Evolutionary conservation across 2,329 filamentous ascomycete genomes (phyloP), one percentile per base, ranked within the genome.

Genomic region (Fusarium austroafricanum): DNA sequence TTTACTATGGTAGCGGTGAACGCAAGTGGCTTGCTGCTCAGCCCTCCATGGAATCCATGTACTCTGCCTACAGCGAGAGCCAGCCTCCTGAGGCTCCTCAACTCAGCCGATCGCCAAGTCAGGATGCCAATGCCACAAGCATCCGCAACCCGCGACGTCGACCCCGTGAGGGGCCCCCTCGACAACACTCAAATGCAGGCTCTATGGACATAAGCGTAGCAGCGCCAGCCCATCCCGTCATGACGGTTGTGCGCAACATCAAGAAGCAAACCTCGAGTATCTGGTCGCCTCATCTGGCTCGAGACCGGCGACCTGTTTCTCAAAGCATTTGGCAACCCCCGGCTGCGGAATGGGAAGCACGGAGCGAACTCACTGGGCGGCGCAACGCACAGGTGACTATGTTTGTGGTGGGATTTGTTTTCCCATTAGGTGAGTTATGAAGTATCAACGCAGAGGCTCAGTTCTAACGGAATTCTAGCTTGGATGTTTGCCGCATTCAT

Each of bases 401-500:
- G 47, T 96, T 96, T 79, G 87, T 89, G 55, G 40, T 90, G 45
- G 93, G 93, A 23, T 96, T 96, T 74, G 81, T 95, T 45, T 88
- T 93, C 73, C 93, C 92, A 8, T 84, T 93, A 63, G 83, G 89
- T 91, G 80, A 79, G 87, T 78, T 33, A 12, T 15, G 46, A 8
- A 3, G 17, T n/a, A 21, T 8, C 8, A 20, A 7, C 7, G 6
- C 20, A 18, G 26, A 54, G n/a, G 11, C 14, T 28, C 20, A 66
- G 58, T 46, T 39, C 63, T 70, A 65, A 75, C 63, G 47, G 39
- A 12, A 50, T 40, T 20, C 47, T 70, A 90, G 91, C 90, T 55
- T 96, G 93, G 93, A 92, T 95, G 81, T 83, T 93, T 66, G 93
- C 90, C 3, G 87, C 92, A 2, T 84, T 94, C 54, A 82, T 96